Evolutionary conservation across 306 rosid genomes (phyloP).

Genomic region (Lathyrus aphaca): DNA sequence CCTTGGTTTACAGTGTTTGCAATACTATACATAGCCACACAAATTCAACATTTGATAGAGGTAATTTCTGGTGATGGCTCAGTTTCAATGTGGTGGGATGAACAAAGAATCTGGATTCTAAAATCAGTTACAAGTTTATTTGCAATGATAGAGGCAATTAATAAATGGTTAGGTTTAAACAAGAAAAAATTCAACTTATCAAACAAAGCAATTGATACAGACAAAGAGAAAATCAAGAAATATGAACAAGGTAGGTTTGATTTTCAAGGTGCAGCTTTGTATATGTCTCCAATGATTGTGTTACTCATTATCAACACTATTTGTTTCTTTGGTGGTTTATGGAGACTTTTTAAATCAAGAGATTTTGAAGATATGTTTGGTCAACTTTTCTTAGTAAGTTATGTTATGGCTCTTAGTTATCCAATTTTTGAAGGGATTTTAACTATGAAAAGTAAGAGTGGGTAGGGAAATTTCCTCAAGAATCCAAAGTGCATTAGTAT

Average conservation of each 20-base stretch:
- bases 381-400: slow-evolving; percentile 41
- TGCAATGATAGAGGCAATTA: slow-evolving; percentile 36
- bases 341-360: slow-evolving; percentile 35
- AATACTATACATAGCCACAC: slow-evolving; percentile 37
- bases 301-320: slow-evolving; percentile 42
- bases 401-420: slow-evolving; percentile 46
- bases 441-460: slow-evolving; percentile 40
- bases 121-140: slow-evolving; percentile 46
- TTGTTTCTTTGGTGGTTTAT: slow-evolving; percentile 44
- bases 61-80: slow-evolving; percentile 50
- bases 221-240: slow-evolving; percentile 51
- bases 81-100: slow-evolving; percentile 54
- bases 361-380: slow-evolving; percentile 47
- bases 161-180: slow-evolving; percentile 44
- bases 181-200: slow-evolving; percentile 41
- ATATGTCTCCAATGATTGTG: slow-evolving; percentile 52
- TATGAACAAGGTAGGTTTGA: slow-evolving; percentile 55
- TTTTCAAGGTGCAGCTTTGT: slow-evolving; percentile 56
- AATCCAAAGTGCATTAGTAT: not conserved
- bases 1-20: slow-evolving; percentile 58
- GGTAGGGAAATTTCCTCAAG: slow-evolving; percentile 18
- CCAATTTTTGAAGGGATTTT: slow-evolving; percentile 42
- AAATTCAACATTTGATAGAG: slow-evolving; percentile 48
- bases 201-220: slow-evolving; percentile 55
- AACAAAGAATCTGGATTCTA: slow-evolving; percentile 53